These are phyloP conservation scores for Polygonum aviculare DNA, from an alignment of 148 eudicot genomes.

Conservation along the genomic window DNA sequence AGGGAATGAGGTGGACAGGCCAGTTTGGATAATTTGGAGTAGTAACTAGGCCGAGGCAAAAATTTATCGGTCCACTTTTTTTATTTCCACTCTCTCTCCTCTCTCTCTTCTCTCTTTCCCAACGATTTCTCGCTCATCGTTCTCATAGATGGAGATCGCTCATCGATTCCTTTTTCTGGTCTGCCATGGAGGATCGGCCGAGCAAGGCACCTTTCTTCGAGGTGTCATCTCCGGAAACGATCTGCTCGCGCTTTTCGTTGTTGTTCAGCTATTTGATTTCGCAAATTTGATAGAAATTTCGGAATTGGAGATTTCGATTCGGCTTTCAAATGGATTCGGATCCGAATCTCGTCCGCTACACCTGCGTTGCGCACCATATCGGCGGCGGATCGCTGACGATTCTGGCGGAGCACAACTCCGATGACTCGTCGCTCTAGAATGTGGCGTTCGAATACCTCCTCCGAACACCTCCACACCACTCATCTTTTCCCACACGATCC, in stretches of 20 bases:
- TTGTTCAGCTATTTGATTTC: not conserved
- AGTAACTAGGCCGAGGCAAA: too few species aligned
- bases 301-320: not conserved
- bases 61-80: too few species aligned
- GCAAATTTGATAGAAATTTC: not conserved
- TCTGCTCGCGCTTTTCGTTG: not conserved
- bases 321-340: constrained; percentile 39
- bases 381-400: constrained; percentile 24
- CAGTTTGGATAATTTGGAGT: too few species aligned
- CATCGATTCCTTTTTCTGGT: too few species aligned
- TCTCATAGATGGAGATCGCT: too few species aligned
- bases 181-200: too few species aligned
- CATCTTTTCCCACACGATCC: constrained; percentile 54
- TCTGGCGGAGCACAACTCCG: constrained; percentile 60
- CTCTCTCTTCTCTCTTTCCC: too few species aligned
- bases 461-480: constrained; percentile 53
- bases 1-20: too few species aligned
- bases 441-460: constrained; percentile 54
- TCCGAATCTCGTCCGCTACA: constrained; percentile 49
- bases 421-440: constrained; percentile 35
- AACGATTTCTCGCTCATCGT: too few species aligned
- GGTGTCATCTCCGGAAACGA: not conserved
- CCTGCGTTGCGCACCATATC: constrained; percentile 42
- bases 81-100: too few species aligned
- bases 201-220: too few species aligned